These are phyloP conservation scores for Penicillium psychrofluorescens DNA, from an alignment of 495 filamentous ascomycete genomes.

Conservation along the genomic window DNA sequence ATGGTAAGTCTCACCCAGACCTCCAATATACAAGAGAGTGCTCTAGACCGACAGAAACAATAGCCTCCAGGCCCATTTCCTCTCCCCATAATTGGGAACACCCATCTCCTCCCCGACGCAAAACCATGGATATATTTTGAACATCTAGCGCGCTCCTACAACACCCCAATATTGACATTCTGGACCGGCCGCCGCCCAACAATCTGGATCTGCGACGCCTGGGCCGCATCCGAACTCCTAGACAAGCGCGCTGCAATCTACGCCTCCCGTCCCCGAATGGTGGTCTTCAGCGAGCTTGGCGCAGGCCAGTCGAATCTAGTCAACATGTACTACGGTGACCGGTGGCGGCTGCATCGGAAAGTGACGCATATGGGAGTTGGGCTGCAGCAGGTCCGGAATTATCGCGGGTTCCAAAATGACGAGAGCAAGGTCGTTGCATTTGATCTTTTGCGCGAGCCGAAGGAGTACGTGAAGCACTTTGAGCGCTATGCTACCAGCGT, in stretches of 20 bases:
- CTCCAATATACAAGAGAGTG: background rate
- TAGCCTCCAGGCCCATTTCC: conserved; percentile 49
- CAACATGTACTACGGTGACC: conserved; percentile 52
- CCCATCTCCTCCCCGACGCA: conserved; percentile 47
- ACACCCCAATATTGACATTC: conserved; percentile 39
- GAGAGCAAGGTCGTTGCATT: conserved; percentile 35
- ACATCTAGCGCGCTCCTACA: conserved; percentile 43
- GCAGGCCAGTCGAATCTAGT: conserved; percentile 51
- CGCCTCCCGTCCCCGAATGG: conserved; percentile 19
- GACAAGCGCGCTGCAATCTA: conserved; percentile 20
- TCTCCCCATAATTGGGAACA: conserved; percentile 43
- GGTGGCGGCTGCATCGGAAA: conserved; percentile 56
- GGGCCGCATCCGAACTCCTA: conserved; percentile 49
- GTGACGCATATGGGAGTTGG: conserved; percentile 55
- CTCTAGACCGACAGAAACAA: background rate
- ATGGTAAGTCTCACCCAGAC: conserved; percentile 3
- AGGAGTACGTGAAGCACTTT: conserved; percentile 32
- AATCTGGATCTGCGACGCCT: conserved; percentile 60
- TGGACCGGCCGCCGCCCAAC: conserved; percentile 58
- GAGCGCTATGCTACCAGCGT: conserved; percentile 37
- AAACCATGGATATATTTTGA: conserved; percentile 64
- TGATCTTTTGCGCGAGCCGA: conserved; percentile 24
- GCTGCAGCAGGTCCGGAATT: conserved; percentile 51
- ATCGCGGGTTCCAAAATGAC: conserved; percentile 54
- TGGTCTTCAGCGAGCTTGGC: conserved; percentile 33